phyloP scores from a whole-genome alignment of 768 basidiomycete species.

The Pholiota conissans region DNA sequence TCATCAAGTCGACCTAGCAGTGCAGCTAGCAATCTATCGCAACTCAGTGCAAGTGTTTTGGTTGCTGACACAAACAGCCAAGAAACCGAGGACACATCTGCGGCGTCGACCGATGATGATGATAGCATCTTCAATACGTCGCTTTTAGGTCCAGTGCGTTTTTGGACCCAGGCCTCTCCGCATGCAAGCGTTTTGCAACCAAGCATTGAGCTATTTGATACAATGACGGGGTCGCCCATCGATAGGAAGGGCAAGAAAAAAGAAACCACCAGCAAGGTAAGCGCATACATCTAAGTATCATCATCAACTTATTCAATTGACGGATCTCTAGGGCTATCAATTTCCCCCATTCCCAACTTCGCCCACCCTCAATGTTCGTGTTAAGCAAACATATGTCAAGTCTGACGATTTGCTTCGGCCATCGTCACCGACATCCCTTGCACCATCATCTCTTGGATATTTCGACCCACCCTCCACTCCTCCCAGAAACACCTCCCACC shows the following conservation, averaged over 20 bases:
- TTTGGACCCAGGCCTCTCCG: constrained; percentile 41
- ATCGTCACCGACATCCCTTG: constrained; percentile 27
- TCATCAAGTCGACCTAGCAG: constrained; percentile 11
- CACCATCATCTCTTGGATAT: too few species aligned
- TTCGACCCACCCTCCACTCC: constrained; percentile 39
- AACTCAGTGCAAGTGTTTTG: constrained; percentile 3
- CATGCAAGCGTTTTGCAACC: constrained; percentile 34
- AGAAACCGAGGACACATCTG: constrained; percentile 18
- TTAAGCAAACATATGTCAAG: constrained; percentile 16
- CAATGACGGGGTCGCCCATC: constrained; percentile 20
- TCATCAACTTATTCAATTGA: not conserved
- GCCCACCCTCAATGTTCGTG: constrained; percentile 43
- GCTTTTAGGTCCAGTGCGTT: constrained; percentile 41
- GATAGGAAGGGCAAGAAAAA: constrained; percentile 29
- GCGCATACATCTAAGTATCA: not conserved
- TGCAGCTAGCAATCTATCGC: constrained; percentile 1
- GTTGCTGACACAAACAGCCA: constrained; percentile 15
- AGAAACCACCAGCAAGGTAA: constrained; percentile 26
- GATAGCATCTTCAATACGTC: constrained; percentile 35
- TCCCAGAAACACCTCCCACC: constrained; percentile 29
- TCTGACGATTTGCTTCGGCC: constrained; percentile 19
- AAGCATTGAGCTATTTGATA: constrained; percentile 37
- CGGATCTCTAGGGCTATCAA: constrained; percentile 29
- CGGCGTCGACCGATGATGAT: constrained; percentile 27
- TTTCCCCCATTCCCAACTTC: constrained; percentile 47